A percentile compares a stretch with the other conserved stretches of the same genome.
Evolutionary conservation across 805 yeast genomes (phyloP).

Genomic region (Yamadazyma akitaensis): DNA sequence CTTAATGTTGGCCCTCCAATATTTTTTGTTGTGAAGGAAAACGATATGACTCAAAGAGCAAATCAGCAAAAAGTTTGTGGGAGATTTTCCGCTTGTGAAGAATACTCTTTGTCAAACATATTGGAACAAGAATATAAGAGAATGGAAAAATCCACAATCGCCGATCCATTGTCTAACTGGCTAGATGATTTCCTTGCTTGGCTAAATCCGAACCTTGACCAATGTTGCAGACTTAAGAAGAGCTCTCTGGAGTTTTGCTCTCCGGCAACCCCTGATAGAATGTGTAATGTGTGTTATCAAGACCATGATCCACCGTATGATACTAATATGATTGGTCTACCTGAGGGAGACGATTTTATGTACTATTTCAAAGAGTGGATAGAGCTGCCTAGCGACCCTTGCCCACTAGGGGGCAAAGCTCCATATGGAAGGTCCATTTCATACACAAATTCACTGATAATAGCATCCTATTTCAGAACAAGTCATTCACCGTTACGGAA

Average conservation of each 20-base stretch:
- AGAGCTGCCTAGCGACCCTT: slow-evolving; percentile 76
- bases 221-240: slow-evolving; percentile 76
- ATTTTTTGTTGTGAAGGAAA: slow-evolving; percentile 72
- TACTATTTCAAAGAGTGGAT: slow-evolving; percentile 79
- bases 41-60: slow-evolving; percentile 56
- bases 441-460: slow-evolving; percentile 40
- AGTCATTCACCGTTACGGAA: slow-evolving; percentile 77
- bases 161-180: slow-evolving; percentile 89
- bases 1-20: slow-evolving; percentile 90
- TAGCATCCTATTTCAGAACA: slow-evolving; percentile 70
- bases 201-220: slow-evolving; percentile 81
- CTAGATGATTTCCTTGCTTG: slow-evolving; percentile 85
- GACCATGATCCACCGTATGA: slow-evolving; percentile 61
- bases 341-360: slow-evolving; percentile 68
- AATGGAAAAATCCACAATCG: slow-evolving; percentile 57
- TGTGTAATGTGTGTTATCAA: slow-evolving; percentile 70
- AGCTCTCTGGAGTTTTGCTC: slow-evolving; percentile 55
- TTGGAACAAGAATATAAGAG: slow-evolving; percentile 82
- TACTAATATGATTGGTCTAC: slow-evolving; percentile 77
- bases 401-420: slow-evolving; percentile 95
- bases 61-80: slow-evolving; percentile 83
- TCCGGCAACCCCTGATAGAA: slow-evolving; percentile 63
- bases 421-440: slow-evolving; percentile 69
- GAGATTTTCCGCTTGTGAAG: slow-evolving; percentile 78
- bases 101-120: slow-evolving; percentile 73